These are phyloP conservation scores for Xerophyta viscosa DNA, from an alignment of 106 monocot genomes.

Conservation along the genomic window DNA sequence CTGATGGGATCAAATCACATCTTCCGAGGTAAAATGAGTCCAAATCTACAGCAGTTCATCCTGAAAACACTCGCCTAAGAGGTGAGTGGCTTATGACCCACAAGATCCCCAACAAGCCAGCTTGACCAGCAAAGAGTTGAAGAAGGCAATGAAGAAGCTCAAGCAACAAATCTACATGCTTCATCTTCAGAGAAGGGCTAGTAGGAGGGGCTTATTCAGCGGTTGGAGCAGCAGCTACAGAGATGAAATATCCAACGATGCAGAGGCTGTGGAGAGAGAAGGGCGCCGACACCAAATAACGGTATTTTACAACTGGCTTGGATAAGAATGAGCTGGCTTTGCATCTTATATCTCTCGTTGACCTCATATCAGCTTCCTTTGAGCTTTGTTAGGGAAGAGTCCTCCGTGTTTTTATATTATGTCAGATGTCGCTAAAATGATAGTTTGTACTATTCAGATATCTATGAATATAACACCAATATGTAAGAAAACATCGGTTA, in stretches of 20 bases:
- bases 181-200: conserved; percentile 13
- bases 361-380: conserved; percentile 35
- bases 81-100: conserved; percentile 26
- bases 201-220: conserved; percentile 29
- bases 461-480: too few species aligned
- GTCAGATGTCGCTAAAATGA: too few species aligned
- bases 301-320: too few species aligned
- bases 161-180: conserved; percentile 38
- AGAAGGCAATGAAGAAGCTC: conserved; percentile 51
- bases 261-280: conserved; percentile 2
- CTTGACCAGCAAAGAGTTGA: conserved; percentile 51
- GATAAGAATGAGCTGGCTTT: conserved; percentile 5
- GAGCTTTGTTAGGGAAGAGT: too few species aligned
- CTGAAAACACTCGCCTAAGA: conserved; percentile 32
- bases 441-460: too few species aligned
- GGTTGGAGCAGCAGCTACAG: conserved; percentile 7
- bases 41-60: conserved; percentile 42
- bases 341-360: conserved; percentile 30
- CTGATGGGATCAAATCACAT: too few species aligned
- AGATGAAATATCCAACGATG: neutral
- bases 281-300: neutral
- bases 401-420: too few species aligned
- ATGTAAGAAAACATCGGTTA: too few species aligned
- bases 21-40: too few species aligned
- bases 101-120: conserved; percentile 21